A percentile compares a stretch with the other conserved stretches of the same genome.
phyloP scores from a whole-genome alignment of 192 early-diverging fungal genomes.

The Mortierella alpina region DNA sequence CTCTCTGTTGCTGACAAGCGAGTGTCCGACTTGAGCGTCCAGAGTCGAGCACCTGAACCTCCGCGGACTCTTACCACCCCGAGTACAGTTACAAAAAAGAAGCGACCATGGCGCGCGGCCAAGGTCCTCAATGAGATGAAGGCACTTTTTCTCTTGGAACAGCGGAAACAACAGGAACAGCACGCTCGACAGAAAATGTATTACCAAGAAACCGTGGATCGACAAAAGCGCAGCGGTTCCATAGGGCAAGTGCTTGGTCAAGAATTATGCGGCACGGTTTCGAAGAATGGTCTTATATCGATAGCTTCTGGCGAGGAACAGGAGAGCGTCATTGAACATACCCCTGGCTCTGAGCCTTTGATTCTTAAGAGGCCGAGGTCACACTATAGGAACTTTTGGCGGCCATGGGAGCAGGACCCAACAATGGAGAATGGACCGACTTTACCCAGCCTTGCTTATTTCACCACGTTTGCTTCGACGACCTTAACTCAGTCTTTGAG shows the following conservation, averaged over 20 bases:
- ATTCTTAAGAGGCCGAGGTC: background rate
- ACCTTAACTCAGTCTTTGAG: constrained; percentile 28
- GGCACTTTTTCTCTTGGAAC: constrained; percentile 11
- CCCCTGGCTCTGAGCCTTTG: background rate
- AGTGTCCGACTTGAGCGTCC: background rate
- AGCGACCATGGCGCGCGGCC: constrained; percentile 13
- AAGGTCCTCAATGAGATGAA: constrained; percentile 32
- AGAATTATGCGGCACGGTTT: too few species aligned
- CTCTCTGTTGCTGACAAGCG: background rate
- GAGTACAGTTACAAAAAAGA: background rate
- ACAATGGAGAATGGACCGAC: too few species aligned
- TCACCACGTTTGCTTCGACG: constrained; percentile 14
- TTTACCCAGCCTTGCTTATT: too few species aligned
- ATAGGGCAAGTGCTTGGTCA: too few species aligned
- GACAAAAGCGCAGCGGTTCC: background rate
- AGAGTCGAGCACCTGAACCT: background rate
- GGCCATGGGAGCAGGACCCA: background rate
- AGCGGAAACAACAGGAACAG: background rate
- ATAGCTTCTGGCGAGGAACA: background rate
- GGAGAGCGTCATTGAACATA: background rate
- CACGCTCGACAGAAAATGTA: background rate
- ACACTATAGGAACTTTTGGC: constrained; percentile 15
- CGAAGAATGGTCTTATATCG: background rate
- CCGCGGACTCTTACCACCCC: background rate
- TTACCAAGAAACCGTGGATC: background rate